Evolutionary conservation across 148 eudicot genomes (phyloP), one percentile per base, ranked within the genome.

Genomic region (Suaeda aralocaspica): DNA sequence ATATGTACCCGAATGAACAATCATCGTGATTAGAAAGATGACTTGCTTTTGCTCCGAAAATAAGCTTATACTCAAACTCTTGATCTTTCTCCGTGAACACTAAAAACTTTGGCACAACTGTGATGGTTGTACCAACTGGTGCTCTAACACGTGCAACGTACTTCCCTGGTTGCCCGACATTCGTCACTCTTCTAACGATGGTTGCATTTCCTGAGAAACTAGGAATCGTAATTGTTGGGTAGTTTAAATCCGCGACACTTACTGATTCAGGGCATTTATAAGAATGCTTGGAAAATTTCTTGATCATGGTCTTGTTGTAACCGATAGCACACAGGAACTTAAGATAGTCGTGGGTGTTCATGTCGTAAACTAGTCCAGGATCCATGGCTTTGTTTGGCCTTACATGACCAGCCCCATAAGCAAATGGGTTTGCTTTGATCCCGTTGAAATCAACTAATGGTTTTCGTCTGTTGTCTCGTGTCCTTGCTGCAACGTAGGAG

Each of bases 151-250:
- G 69, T 9, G 81, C 75, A 1, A 31, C 19, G 31, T 82, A 84
- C 18, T 29, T 63, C 16, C 74, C 84, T 2, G 88, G 82, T 3
- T 53, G 10, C 15, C 88, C 91, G 6, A 87, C 91, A 70, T 84
- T 84, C 71, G 74, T 87, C 18, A 87, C 42, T 18, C 18, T 87
- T 44, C 91, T 73, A 1, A 77, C 74, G 2, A 82, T 51, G 5
- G 82, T 80, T 1, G 60, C 78, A 2, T 67, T 46, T 19, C 76
- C 71, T 6, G 64, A 19, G 56, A 80, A 73, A 14, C 57, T 26
- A 11, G 74, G 74, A 28, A 84, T 76, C 0, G 80, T 46, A 19
- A 86, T 73, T 0, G 83, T 76, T 15, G 87, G 85, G 51, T 77
- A 68, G 64, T 84, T 82, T 50, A 79, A 67, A 59, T 73, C 21